These are phyloP conservation scores for Pseudogymnoascus verrucosus DNA, from an alignment of 2,329 filamentous ascomycete genomes.

Conservation along the genomic window DNA sequence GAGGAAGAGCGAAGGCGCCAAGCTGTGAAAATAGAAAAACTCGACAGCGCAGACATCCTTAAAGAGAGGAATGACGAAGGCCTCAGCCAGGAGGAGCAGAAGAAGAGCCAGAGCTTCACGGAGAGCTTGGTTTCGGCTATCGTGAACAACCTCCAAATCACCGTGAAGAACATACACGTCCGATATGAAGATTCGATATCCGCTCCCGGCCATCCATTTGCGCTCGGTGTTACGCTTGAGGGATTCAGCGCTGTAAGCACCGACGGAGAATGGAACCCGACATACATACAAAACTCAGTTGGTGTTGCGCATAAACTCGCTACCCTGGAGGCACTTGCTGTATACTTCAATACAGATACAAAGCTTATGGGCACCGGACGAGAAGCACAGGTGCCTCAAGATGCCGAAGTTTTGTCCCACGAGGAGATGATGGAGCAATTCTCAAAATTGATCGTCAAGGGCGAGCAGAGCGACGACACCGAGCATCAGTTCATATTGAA, in stretches of 20 bases:
- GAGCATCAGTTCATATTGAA: conserved; percentile 82
- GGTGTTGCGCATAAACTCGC: conserved; percentile 87
- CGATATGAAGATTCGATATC: conserved; percentile 98
- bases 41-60: conserved; percentile 90
- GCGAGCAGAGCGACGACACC: conserved; percentile 45
- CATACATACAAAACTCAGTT: conserved; percentile 84
- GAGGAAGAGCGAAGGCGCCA: conserved; percentile 84
- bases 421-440: conserved; percentile 71
- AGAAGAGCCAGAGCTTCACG: conserved; percentile 96
- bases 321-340: conserved; percentile 76
- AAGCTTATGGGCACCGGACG: conserved; percentile 74
- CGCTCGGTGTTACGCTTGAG: conserved; percentile 82
- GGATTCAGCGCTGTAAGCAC: conserved; percentile 97
- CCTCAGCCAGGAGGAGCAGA: conserved; percentile 88
- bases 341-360: conserved; percentile 98
- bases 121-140: conserved; percentile 93
- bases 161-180: conserved; percentile 96
- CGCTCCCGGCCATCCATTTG: conserved; percentile 89
- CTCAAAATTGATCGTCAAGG: conserved; percentile 68
- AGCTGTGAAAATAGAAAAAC: conserved; percentile 96
- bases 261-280: conserved; percentile 88
- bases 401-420: conserved; percentile 57
- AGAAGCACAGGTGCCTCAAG: conserved; percentile 53
- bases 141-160: conserved; percentile 96
- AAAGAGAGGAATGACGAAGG: conserved; percentile 90